Conservation (phyloP, 768 basidiomycete genomes). For the Leccinum subtestaceum region DNA sequence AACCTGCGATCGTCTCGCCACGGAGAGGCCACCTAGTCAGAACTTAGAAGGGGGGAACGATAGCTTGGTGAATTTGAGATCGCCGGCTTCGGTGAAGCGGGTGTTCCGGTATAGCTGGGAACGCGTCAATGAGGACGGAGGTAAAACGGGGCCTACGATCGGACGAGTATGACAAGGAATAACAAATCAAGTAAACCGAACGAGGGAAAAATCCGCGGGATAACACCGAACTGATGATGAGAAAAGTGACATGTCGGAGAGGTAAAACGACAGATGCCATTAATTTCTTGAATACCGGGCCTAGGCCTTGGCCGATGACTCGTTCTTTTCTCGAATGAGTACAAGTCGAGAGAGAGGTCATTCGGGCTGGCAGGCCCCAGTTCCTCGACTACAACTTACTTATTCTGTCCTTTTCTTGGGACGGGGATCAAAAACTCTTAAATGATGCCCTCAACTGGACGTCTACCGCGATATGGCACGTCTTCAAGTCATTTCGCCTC, state of each 20-base stretch:
- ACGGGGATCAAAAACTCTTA: slow-evolving; percentile 24
- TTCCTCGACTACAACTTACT: slow-evolving; percentile 8
- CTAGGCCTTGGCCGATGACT: background rate
- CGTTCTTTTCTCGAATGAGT: background rate
- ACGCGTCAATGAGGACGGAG: slow-evolving; percentile 3
- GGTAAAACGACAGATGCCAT: background rate
- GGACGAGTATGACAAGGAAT: slow-evolving; percentile 7
- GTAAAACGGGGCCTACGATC: slow-evolving; percentile 15
- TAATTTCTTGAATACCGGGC: slow-evolving; percentile 19
- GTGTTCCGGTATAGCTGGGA: slow-evolving; percentile 17
- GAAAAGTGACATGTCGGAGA: background rate
- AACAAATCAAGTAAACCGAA: slow-evolving; percentile 1
- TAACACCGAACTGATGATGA: slow-evolving; percentile 9
- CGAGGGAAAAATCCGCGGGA: slow-evolving; percentile 4
- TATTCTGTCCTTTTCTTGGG: background rate
- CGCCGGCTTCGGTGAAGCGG: slow-evolving; percentile 25
- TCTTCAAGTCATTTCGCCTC: slow-evolving; percentile 24
- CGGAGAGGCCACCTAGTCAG: background rate
- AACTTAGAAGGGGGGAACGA: background rate
- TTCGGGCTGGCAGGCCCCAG: slow-evolving; percentile 2
- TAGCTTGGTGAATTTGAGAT: background rate
- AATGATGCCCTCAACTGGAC: background rate
- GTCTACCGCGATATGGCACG: slow-evolving; percentile 4
- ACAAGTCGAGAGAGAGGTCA: background rate
- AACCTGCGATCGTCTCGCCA: background rate